Evolutionary conservation across 495 filamentous ascomycete genomes (phyloP), one percentile per base, ranked within the genome.

Genomic region (Penicillium cataractarum): DNA sequence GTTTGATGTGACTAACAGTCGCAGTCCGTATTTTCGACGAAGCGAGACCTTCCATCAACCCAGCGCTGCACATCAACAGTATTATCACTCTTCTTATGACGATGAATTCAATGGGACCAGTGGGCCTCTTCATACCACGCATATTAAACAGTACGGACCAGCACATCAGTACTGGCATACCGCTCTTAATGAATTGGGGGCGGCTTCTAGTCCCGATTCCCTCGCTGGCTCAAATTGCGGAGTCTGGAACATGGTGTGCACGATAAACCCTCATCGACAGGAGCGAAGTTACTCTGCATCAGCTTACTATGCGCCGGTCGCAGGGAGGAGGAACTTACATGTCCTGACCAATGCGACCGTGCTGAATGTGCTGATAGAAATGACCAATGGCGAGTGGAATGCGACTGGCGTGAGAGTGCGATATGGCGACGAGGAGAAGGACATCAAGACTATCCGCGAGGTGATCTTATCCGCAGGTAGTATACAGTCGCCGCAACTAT

Each of bases 391-490:
- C 1, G 10, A 49, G 7, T 80, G 76, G 79, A 6, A 64, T n/a
- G 39, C 62, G 29, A 51, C 61, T 64, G 68, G 78, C 77, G 72
- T 78, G 21, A 67, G 68, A 31, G 74, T 80, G 33, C 53, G 58
- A n/a, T 42, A 65, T 17, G 64, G 72, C 12, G 68, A 66, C 0
- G 32, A 69, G 64, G 65, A 80, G 2, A 21, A 62, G 1, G 74
- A 63, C 3, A 61, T 87, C 27, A 73, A 65, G 57, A 86, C 82
- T 1, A 67, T 68, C 8, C 82, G 75, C 48, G 81, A 86, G 39
- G 78, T 89, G 1, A 76, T 90, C 29, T 62, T 87, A 0, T 82
- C 82, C 7, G 81, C 81, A 19, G 87, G 87, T 5, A 69, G 77
- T 3, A 71, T 84, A 39, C 80, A 83, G 8, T 82, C 87, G 0